Evolutionary conservation across 2,329 filamentous ascomycete genomes (phyloP).

Genomic region (Penicillium paneum): DNA sequence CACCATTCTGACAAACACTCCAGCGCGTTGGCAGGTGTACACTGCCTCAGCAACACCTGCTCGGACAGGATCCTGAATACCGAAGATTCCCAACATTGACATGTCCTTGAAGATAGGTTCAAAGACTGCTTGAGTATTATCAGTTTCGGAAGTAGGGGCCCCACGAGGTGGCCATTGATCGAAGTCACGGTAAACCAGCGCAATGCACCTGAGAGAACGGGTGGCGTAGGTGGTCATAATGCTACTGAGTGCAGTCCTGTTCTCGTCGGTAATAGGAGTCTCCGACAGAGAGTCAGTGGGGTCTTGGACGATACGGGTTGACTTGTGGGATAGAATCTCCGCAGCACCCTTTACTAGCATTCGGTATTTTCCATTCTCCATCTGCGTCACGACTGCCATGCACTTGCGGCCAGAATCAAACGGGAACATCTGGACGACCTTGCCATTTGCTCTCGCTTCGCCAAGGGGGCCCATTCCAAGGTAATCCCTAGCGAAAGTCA

Average conservation of each 20-base stretch:
- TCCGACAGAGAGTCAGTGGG: conserved; percentile 57
- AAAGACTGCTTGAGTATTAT: conserved; percentile 61
- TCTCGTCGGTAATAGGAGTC: conserved; percentile 54
- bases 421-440: conserved; percentile 52
- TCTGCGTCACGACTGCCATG: conserved; percentile 63
- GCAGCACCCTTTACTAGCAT: conserved; percentile 55
- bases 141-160: conserved; percentile 54
- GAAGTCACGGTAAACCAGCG: conserved; percentile 79
- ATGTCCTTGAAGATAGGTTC: conserved; percentile 66
- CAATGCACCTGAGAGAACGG: conserved; percentile 79
- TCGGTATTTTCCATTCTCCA: conserved; percentile 55
- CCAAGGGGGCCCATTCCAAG: conserved; percentile 62
- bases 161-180: conserved; percentile 75
- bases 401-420: conserved; percentile 68
- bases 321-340: conserved; percentile 49
- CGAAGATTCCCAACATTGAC: conserved; percentile 67
- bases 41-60: conserved; percentile 72
- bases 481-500: conserved; percentile 65
- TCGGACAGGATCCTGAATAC: conserved; percentile 77
- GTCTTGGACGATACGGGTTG: conserved; percentile 55
- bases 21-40: conserved; percentile 67
- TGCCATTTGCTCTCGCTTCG: conserved; percentile 61
- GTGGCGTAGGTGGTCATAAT: conserved; percentile 76
- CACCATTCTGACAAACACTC: conserved; percentile 79
- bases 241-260: conserved; percentile 58